Base-by-base conservation (phyloP, 2,329 filamentous ascomycete genomes). In the Emmonsia crescens region DNA sequence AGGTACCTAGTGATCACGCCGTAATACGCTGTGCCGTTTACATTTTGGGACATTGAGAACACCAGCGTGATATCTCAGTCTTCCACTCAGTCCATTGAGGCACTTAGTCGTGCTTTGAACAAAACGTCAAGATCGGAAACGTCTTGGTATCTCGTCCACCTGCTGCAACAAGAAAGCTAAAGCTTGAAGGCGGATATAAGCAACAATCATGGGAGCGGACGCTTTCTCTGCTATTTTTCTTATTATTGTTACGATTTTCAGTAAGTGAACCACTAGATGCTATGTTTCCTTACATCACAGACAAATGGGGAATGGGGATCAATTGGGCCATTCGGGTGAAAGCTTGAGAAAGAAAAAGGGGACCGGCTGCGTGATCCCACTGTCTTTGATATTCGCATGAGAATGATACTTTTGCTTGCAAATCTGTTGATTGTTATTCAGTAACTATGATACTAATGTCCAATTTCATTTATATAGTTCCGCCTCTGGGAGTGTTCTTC, bases 401-500 rank as follows among this genome's bases (percentile, higher is more conserved):
- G 19, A 36, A 54, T 46, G 42, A n/a, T 21, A 21, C 36, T 14
- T 12, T 44, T 46, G 3, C 42, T 9, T 21, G 19, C 16, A 2
- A 46, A 21, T 6, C 19, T n/a, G 19, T 21, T 49, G 29, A 33
- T 52, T 27, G 10, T 27, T 29, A 29, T 6, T 5, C 8, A 21
- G 29, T 8, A 5, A 9, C 10, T 24, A 40, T 40, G 21, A 8
- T 27, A 33, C 57, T 60, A 21, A 60, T 14, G 21, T n/a, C 24
- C 8, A 5, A 29, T 31, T n/a, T 49, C 59, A 29, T 60, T 36
- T 51, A 12, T 40, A 40, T 65, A 89, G 86, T 87, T 63, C 86
- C 86, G 59, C 86, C 86, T 16, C 72, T 86, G 60, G 86, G 85
- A 57, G 85, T 87, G 52, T 85, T 79, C 70, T 74, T 82, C 57